These are phyloP conservation scores for Coccomyxa sp. DNA, from an alignment of 139 green algal genomes.

Conservation along the genomic window DNA sequence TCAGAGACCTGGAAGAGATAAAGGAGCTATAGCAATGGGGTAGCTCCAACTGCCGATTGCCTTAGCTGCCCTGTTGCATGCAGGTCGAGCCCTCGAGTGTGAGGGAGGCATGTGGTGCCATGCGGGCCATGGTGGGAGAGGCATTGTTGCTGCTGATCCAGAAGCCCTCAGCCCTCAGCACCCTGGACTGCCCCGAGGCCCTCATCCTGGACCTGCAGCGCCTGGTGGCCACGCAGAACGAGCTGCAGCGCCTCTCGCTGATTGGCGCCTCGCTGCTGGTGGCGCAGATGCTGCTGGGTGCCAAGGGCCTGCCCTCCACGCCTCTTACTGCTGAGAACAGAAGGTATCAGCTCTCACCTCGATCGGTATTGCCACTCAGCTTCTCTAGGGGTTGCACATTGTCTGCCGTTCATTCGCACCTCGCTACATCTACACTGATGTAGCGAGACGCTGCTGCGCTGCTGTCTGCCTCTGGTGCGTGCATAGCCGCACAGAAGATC, in stretches of 20 bases:
- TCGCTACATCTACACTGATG: no score
- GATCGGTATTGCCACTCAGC: not conserved
- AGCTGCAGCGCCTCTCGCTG: conserved; percentile 36
- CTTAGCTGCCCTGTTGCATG: no score
- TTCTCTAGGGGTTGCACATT: no score
- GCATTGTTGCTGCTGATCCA: conserved; percentile 25
- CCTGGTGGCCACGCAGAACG: conserved; percentile 22
- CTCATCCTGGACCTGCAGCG: conserved; percentile 8
- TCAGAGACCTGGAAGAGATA: no score
- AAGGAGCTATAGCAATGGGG: no score
- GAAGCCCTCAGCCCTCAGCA: not conserved
- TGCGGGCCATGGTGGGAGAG: not conserved
- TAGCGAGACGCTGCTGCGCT: no score
- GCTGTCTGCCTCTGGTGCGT: no score
- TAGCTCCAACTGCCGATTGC: no score
- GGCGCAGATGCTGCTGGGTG: conserved; percentile 16
- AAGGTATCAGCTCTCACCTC: not conserved
- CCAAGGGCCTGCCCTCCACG: conserved; percentile 2
- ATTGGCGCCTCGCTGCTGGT: conserved; percentile 24
- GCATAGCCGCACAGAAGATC: no score
- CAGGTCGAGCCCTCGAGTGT: no score
- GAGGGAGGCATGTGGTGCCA: no score
- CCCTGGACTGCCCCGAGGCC: conserved; percentile 9
- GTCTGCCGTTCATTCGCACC: no score
- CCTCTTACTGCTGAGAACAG: not conserved